These are phyloP conservation scores for Aureobasidium melanogenum DNA, from an alignment of 2,329 filamentous ascomycete species.

Conservation along the genomic window DNA sequence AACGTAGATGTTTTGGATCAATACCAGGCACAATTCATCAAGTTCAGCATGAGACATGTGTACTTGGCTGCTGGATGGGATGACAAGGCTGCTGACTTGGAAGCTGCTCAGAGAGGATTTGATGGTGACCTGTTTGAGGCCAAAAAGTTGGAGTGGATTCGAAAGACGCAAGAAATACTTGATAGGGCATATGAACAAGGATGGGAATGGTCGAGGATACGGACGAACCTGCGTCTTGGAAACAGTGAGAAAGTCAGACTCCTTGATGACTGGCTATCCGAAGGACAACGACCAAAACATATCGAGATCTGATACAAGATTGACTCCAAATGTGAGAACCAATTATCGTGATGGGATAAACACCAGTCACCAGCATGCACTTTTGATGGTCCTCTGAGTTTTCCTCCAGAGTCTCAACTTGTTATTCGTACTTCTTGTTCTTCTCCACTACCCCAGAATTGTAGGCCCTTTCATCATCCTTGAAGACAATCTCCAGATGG, in stretches of 20 bases:
- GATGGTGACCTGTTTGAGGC: not conserved
- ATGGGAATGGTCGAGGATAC: not conserved
- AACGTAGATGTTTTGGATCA: not conserved
- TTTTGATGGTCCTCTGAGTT: no score
- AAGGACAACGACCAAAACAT: not conserved
- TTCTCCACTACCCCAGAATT: not conserved
- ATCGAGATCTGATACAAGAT: not conserved
- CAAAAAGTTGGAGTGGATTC: not conserved
- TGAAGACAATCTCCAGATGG: not conserved
- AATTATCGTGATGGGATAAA: no score
- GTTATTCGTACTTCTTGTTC: no score
- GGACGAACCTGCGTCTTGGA: not conserved
- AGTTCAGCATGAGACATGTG: not conserved
- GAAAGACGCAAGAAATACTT: not conserved
- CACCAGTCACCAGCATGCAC: no score
- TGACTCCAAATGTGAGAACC: not conserved
- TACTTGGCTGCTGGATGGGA: not conserved
- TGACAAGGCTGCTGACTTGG: slow-evolving; percentile 14
- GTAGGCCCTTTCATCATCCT: not conserved
- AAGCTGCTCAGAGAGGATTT: not conserved
- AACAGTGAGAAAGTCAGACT: not conserved
- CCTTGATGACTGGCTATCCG: not conserved
- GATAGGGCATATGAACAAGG: not conserved
- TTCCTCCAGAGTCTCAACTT: no score
- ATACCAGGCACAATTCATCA: not conserved